These are phyloP conservation scores for Aspergillus sergii DNA, from an alignment of 2,329 filamentous ascomycete species.

Conservation along the genomic window DNA sequence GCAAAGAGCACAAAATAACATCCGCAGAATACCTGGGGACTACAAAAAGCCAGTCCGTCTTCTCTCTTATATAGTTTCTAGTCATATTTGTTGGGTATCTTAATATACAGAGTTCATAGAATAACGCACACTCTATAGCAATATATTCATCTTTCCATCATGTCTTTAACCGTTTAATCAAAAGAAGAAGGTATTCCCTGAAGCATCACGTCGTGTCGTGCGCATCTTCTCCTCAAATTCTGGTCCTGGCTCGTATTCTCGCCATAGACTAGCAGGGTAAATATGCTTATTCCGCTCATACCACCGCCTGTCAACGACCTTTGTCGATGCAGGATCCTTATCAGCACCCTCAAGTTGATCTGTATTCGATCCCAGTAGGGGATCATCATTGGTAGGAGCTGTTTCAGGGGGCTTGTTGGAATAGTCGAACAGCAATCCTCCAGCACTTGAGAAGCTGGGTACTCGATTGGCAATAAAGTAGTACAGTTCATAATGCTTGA, in stretches of 20 bases:
- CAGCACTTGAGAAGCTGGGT: constrained; percentile 69
- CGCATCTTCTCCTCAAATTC: constrained; percentile 67
- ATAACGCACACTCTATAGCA: constrained; percentile 11
- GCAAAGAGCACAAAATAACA: background rate
- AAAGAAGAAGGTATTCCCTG: constrained; percentile 94
- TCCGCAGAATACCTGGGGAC: background rate
- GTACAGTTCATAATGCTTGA: constrained; percentile 93
- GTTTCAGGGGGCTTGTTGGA: constrained; percentile 47
- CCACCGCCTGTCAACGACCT: constrained; percentile 95
- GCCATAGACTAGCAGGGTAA: constrained; percentile 93
- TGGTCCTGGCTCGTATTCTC: constrained; percentile 87
- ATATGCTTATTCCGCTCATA: constrained; percentile 99
- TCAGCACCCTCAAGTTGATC: constrained; percentile 70
- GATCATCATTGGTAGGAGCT: constrained; percentile 37
- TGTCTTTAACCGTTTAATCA: constrained; percentile 20
- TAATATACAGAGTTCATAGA: constrained; percentile 17
- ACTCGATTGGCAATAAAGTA: constrained; percentile 84
- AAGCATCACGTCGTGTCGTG: constrained; percentile 76
- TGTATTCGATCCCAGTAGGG: constrained; percentile 51
- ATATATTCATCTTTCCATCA: constrained; percentile 10
- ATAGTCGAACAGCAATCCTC: constrained; percentile 79
- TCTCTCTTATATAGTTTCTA: background rate
- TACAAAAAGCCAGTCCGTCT: background rate
- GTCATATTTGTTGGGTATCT: constrained; percentile 2
- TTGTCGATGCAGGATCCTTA: constrained; percentile 80